A percentile compares a stretch with the other conserved stretches of the same genome.
phyloP scores from a whole-genome alignment of 1,139 yeast genomes.

The Saccharomyces hybrid region DNA sequence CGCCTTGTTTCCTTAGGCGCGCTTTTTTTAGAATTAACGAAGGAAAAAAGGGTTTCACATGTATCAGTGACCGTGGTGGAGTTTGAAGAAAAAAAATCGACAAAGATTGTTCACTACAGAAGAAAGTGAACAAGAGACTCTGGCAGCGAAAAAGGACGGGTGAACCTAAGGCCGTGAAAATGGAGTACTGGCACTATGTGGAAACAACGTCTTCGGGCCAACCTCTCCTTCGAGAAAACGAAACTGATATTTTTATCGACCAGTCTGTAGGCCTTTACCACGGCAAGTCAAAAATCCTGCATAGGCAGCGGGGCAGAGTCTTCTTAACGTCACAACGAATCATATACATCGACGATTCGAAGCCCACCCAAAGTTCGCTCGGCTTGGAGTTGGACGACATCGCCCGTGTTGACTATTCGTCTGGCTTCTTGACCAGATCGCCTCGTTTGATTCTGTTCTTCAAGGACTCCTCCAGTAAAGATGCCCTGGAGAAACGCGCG shows the following conservation, averaged over 20 bases:
- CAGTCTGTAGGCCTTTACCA: constrained; percentile 63
- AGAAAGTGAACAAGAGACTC: neutral
- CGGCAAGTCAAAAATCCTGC: constrained; percentile 55
- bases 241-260: constrained; percentile 41
- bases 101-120: neutral
- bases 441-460: constrained; percentile 54
- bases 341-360: constrained; percentile 57
- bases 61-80: neutral
- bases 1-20: neutral
- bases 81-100: neutral
- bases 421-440: constrained; percentile 67
- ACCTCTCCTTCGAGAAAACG: constrained; percentile 40
- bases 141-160: neutral
- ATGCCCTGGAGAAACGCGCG: neutral
- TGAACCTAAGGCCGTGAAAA: neutral
- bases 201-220: constrained; percentile 42
- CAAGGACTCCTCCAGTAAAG: constrained; percentile 2
- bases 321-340: constrained; percentile 70
- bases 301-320: constrained; percentile 66
- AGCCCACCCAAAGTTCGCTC: constrained; percentile 40
- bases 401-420: constrained; percentile 40
- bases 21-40: neutral
- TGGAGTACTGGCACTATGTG: constrained; percentile 38
- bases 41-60: constrained; percentile 1
- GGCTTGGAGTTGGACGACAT: constrained; percentile 45